Conservation (phyloP, 148 eudicot species). For the Selenicereus undatus region DNA sequence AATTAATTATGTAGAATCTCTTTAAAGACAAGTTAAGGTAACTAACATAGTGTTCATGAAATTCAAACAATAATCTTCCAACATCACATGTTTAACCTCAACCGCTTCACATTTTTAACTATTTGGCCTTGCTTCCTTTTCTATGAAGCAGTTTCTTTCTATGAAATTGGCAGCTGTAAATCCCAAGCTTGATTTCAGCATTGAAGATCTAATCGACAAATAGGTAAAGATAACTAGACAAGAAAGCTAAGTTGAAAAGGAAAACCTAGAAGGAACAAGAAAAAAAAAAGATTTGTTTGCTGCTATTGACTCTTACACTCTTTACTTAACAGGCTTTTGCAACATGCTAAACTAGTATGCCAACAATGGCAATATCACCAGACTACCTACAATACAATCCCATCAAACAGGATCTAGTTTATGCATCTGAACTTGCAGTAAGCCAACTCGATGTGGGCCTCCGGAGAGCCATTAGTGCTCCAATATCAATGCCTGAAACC, state of each 20-base stretch:
- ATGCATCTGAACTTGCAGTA: conserved; percentile 40
- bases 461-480: conserved; percentile 53
- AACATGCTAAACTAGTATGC: conserved; percentile 45
- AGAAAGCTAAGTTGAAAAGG: neutral
- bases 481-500: conserved; percentile 54
- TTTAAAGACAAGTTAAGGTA: conserved; percentile 98
- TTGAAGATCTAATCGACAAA: conserved; percentile 59
- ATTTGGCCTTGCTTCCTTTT: conserved; percentile 5
- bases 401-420: conserved; percentile 42
- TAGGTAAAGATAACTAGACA: conserved; percentile 44
- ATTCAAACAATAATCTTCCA: neutral
- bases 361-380: conserved; percentile 49
- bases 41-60: conserved; percentile 7
- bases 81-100: neutral
- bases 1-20: conserved; percentile 91
- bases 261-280: neutral
- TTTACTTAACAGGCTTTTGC: conserved; percentile 47
- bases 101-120: neutral
- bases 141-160: conserved; percentile 67
- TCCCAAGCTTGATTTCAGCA: conserved; percentile 71
- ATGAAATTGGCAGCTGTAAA: conserved; percentile 84
- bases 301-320: neutral
- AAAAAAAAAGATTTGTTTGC: neutral
- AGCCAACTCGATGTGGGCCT: conserved; percentile 42
- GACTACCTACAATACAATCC: conserved; percentile 51